These are phyloP conservation scores for Fusarium sp. DNA, from an alignment of 2,329 filamentous ascomycete genomes.

Conservation along the genomic window DNA sequence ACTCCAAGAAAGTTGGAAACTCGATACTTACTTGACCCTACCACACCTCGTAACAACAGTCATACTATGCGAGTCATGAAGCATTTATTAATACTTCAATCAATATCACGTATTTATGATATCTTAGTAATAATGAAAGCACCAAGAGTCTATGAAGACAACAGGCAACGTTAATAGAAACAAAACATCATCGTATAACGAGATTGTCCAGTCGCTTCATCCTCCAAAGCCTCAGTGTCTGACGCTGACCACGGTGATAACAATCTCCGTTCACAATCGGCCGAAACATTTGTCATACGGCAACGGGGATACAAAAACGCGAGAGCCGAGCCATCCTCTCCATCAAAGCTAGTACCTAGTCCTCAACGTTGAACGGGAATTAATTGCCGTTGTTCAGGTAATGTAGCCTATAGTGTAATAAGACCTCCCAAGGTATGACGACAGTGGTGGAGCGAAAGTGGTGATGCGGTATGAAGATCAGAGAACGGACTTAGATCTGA, in stretches of 20 bases:
- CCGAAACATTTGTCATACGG: conserved; percentile 16
- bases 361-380: neutral
- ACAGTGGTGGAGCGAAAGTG: conserved; percentile 13
- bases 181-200: neutral
- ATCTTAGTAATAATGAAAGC: too few species aligned
- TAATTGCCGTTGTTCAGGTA: neutral
- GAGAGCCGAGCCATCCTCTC: conserved; percentile 1
- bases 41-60: too few species aligned
- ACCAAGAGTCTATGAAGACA: neutral
- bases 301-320: conserved; percentile 10
- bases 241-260: neutral
- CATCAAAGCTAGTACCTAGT: neutral
- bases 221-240: neutral
- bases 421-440: conserved; percentile 13
- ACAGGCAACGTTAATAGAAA: neutral
- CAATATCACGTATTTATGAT: neutral
- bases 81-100: neutral
- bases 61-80: neutral
- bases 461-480: conserved; percentile 15
- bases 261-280: neutral
- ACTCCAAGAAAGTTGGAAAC: neutral
- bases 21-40: neutral
- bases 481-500: conserved; percentile 13
- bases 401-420: conserved; percentile 7
- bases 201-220: neutral